These are phyloP conservation scores for Logfia minima DNA, from an alignment of 129 eudicot species.

Conservation along the genomic window DNA sequence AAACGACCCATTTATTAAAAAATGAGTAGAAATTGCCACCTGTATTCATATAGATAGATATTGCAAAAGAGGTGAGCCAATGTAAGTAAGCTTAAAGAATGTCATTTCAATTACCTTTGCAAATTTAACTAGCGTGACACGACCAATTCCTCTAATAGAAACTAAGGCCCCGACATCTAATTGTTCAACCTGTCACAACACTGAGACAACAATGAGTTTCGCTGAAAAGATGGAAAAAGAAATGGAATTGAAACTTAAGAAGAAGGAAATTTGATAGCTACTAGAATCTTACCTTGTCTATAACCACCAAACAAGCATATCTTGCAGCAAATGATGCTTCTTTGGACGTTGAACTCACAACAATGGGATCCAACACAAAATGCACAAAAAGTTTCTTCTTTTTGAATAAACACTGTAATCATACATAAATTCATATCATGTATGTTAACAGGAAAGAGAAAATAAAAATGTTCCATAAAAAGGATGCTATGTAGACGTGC, in stretches of 20 bases:
- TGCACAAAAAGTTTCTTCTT: slow-evolving; percentile 69
- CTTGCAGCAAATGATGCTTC: slow-evolving; percentile 69
- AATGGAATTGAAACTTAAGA: slow-evolving; percentile 25
- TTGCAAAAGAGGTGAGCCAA: neutral
- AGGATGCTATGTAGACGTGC: neutral
- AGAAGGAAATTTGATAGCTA: neutral
- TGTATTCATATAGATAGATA: neutral
- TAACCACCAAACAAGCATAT: slow-evolving; percentile 67
- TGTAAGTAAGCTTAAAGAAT: neutral
- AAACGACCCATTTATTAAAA: neutral
- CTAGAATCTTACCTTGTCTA: slow-evolving; percentile 64
- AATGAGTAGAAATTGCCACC: neutral
- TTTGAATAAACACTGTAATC: slow-evolving; percentile 48
- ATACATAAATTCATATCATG: neutral
- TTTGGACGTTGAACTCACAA: slow-evolving; percentile 40
- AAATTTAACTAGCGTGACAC: slow-evolving; percentile 59
- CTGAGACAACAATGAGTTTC: slow-evolving; percentile 32
- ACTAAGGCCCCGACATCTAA: slow-evolving; percentile 77
- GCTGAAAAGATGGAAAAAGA: slow-evolving; percentile 8
- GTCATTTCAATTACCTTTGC: slow-evolving; percentile 42
- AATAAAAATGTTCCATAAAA: slow-evolving; percentile 6
- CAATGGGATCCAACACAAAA: slow-evolving; percentile 73
- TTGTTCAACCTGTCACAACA: slow-evolving; percentile 60
- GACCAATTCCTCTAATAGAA: slow-evolving; percentile 70
- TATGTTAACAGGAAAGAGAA: neutral